phyloP scores from a whole-genome alignment of 495 filamentous ascomycete genomes.

The Neurospora discreta region DNA sequence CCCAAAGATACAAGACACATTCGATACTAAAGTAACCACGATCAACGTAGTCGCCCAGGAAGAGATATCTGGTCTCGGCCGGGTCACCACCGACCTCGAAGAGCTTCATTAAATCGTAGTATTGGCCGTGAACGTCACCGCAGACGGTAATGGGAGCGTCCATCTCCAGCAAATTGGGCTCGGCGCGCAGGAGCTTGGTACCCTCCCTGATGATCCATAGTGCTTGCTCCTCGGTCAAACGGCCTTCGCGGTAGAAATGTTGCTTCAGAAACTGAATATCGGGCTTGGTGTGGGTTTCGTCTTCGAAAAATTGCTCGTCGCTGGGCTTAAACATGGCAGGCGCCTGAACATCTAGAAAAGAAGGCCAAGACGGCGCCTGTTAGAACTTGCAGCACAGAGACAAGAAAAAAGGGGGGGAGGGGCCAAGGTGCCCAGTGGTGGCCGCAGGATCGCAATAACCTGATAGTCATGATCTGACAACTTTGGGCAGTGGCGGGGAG shows the following conservation, averaged over 20 bases:
- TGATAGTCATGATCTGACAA: conserved; percentile 8
- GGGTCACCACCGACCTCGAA: conserved; percentile 98
- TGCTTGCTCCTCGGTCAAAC: conserved; percentile 92
- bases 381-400: not conserved
- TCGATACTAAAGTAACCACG: conserved; percentile 98
- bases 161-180: conserved; percentile 97
- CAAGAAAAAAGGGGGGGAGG: not conserved
- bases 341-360: conserved; percentile 75
- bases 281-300: conserved; percentile 76
- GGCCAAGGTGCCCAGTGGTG: not conserved
- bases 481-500: not conserved
- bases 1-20: conserved; percentile 96
- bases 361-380: conserved; percentile 1
- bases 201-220: conserved; percentile 86
- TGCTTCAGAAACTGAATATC: conserved; percentile 92
- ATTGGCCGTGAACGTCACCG: conserved; percentile 96
- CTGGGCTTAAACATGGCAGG: conserved; percentile 84
- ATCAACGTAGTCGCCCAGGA: conserved; percentile 96
- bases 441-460: not conserved
- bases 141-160: conserved; percentile 99
- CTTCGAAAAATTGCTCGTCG: conserved; percentile 63
- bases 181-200: conserved; percentile 67
- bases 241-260: conserved; percentile 95
- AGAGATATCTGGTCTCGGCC: conserved; percentile 89
- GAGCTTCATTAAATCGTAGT: conserved; percentile 98